Percentiles rank a stretch among this genome's conserved stretches.
These are phyloP conservation scores for Backusella circina DNA, from an alignment of 192 early-diverging fungal genomes.

Conservation along the genomic window DNA sequence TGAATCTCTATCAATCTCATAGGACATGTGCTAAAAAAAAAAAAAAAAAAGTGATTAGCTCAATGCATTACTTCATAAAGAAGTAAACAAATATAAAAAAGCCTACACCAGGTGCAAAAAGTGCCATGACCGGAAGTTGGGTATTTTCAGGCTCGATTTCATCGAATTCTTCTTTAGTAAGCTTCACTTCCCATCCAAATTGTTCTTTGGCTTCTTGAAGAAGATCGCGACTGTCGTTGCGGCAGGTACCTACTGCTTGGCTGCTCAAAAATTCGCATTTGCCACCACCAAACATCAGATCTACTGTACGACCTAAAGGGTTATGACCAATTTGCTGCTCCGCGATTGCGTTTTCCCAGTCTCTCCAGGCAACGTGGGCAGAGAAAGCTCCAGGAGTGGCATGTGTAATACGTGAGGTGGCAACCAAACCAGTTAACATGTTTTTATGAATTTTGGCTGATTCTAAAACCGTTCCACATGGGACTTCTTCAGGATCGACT, in stretches of 20 bases:
- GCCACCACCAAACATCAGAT: conserved; percentile 56
- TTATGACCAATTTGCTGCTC: conserved; percentile 45
- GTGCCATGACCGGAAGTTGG: conserved; percentile 39
- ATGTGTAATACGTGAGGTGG: conserved; percentile 57
- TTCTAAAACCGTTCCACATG: conserved; percentile 59
- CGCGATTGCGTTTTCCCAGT: conserved; percentile 54
- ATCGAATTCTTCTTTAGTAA: conserved; percentile 17
- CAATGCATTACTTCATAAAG: not conserved
- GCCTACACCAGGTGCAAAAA: conserved; percentile 38
- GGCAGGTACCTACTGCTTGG: conserved; percentile 29
- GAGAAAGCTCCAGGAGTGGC: conserved; percentile 59
- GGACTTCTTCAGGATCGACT: conserved; percentile 32
- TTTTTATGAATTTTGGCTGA: conserved; percentile 46
- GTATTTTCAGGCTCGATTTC: conserved; percentile 3
- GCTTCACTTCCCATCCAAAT: conserved; percentile 16
- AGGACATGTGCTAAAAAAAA: conserved; percentile 45
- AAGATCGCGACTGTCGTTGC: conserved; percentile 38
- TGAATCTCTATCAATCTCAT: conserved; percentile 44
- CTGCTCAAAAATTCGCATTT: conserved; percentile 45
- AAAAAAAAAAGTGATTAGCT: not conserved
- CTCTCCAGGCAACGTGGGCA: conserved; percentile 46
- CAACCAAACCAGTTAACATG: conserved; percentile 51
- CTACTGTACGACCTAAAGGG: conserved; percentile 31
- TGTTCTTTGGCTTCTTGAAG: conserved; percentile 23
- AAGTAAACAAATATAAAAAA: not conserved